Percentiles rank a stretch among this genome's conserved stretches.
These are phyloP conservation scores for Pisolithus thermaeus DNA, from an alignment of 1,284 basidiomycete species.

Conservation along the genomic window DNA sequence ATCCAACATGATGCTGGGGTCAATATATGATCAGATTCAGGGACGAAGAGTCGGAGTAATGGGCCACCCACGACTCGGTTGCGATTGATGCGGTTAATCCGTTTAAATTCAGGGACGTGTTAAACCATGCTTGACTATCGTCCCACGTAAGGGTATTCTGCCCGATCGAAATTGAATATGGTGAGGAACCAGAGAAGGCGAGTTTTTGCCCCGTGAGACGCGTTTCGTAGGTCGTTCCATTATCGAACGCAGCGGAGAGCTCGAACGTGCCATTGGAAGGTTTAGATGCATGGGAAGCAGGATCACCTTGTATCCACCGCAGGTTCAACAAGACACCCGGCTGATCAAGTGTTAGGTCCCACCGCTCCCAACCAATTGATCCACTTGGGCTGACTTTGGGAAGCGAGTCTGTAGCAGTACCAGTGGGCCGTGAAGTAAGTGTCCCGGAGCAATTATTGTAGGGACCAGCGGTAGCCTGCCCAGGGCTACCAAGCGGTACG, in stretches of 20 bases:
- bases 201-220: conserved; percentile 3
- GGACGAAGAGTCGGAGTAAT: too few relatives aligned
- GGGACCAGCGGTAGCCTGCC: not conserved
- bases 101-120: conserved; percentile 6
- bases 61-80: conserved; percentile 5
- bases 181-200: conserved; percentile 1
- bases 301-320: conserved; percentile 10
- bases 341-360: conserved; percentile 10
- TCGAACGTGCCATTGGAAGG: conserved; percentile 8
- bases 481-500: conserved; percentile 2
- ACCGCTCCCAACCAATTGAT: conserved; percentile 8
- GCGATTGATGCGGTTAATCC: conserved; percentile 7
- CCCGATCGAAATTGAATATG: conserved; percentile 12
- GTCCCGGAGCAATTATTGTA: not conserved
- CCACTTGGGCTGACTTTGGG: conserved; percentile 8
- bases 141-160: conserved; percentile 12
- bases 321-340: conserved; percentile 5
- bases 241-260: conserved; percentile 8
- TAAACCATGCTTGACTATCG: conserved; percentile 12
- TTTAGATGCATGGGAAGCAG: conserved; percentile 1
- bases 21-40: too few relatives aligned
- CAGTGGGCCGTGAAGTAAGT: conserved; percentile 1
- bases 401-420: conserved; percentile 8
- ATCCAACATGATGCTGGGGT: conserved; percentile 5
- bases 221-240: conserved; percentile 5